Conservation (phyloP, 306 rosid genomes). For the Cucurbita moschata region DNA sequence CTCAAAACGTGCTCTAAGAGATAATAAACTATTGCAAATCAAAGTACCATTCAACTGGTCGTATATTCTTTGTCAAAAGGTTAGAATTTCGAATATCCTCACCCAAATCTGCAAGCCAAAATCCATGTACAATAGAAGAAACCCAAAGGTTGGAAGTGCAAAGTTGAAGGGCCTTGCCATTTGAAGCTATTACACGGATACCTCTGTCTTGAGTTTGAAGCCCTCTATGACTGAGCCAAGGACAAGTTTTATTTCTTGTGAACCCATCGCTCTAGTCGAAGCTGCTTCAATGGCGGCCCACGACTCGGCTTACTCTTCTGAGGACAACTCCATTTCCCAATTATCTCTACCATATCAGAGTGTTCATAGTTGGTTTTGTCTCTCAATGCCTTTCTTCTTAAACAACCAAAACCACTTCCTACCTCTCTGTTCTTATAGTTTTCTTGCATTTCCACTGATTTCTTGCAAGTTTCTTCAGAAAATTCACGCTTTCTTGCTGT, state of each 20-base stretch:
- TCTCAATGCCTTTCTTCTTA: constrained; percentile 37
- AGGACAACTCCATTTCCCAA: constrained; percentile 83
- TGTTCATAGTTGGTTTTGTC: constrained; percentile 52
- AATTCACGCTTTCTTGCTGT: constrained; percentile 31
- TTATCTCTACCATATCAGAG: constrained; percentile 21
- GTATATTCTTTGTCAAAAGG: no score
- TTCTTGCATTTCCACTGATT: constrained; percentile 13
- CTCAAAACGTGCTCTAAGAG: no score
- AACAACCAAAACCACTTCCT: constrained; percentile 3
- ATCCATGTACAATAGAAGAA: neutral
- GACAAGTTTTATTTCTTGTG: constrained; percentile 8
- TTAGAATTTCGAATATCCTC: no score
- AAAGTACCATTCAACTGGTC: no score
- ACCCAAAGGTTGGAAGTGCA: neutral
- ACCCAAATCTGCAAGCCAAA: no score
- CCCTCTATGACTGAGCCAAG: neutral
- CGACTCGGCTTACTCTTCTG: constrained; percentile 52
- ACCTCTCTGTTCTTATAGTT: constrained; percentile 2
- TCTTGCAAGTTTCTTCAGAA: constrained; percentile 15
- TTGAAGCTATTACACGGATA: neutral
- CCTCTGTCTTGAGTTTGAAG: neutral
- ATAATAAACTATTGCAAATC: no score
- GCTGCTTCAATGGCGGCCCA: constrained; percentile 81
- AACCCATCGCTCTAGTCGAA: constrained; percentile 77
- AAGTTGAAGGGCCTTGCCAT: neutral